Evolutionary conservation across 23 red algal genomes (phyloP).

Genomic region (Agarophyton chilense): DNA sequence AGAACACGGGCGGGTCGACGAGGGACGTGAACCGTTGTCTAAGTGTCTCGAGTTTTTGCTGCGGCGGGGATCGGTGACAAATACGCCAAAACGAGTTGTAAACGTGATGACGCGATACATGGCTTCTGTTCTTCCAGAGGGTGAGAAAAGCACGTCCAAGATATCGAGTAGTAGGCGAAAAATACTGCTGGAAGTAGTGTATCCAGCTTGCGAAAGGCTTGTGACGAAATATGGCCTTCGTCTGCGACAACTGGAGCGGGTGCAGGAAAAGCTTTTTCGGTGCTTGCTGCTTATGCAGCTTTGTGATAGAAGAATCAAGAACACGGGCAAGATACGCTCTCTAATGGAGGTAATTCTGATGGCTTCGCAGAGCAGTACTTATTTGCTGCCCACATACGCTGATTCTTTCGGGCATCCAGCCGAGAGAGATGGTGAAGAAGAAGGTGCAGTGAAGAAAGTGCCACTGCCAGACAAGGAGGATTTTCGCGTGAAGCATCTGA

Average conservation of each 20-base stretch:
- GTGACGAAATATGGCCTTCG: neutral
- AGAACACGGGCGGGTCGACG: neutral
- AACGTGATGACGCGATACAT: neutral
- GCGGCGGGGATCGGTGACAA: neutral
- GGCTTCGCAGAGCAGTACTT: neutral
- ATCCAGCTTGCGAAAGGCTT: neutral
- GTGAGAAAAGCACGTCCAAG: neutral
- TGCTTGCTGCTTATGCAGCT: neutral
- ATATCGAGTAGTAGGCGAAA: neutral
- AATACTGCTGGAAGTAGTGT: neutral
- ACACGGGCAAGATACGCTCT: neutral
- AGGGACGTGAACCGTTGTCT: neutral
- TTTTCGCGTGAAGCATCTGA: neutral
- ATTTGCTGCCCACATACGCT: neutral
- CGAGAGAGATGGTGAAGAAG: neutral
- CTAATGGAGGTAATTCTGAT: neutral
- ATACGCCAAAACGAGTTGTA: neutral
- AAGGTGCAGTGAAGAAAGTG: neutral
- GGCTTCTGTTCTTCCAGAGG: neutral
- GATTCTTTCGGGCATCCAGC: neutral
- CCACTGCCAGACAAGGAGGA: neutral
- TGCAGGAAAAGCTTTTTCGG: slow-evolving; percentile 5
- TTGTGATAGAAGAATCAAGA: neutral
- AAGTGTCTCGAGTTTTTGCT: neutral
- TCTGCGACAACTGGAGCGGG: neutral